Base-by-base conservation (phyloP, 805 yeast genomes). In the Kuraishia hungarica region DNA sequence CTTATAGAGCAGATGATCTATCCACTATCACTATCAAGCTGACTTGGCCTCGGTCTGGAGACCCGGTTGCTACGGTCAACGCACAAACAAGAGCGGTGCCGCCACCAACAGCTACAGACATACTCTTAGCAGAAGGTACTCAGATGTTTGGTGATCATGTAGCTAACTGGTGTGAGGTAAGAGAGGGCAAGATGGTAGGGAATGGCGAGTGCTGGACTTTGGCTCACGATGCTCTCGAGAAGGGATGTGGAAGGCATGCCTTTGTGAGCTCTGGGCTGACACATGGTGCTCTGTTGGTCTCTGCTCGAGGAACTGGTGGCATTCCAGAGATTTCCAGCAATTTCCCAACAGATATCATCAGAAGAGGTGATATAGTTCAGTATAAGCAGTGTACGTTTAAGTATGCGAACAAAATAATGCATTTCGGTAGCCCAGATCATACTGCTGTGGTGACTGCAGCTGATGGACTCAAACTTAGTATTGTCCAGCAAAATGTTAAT, bases 181-280 rank as follows among this genome's bases (percentile, higher is more conserved):
- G 73, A 21, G 59, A 67, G 35, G 83, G 83, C 7, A 68, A 72
- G 51, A 64, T 66, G 52, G 83, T 81, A 11, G 84, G 83, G 1
- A 64, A 74, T 47, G 86, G 86, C 6, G 85, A 81, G 60, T 81
- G 86, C 59, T 81, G 85, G 85, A 82, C 82, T 39, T 71, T 81
- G 56, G 86, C 84, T 0, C 76, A 72, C 53, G 79, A 79, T 52
- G 83, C 85, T 0, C 66, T 81, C 48, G 64, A 68, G 52, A 76
- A 78, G 56, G 81, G 82, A 0, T 80, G 85, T 62, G 85, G 85
- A 0, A 78, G 74, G 28, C 81, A 79, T 61, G 84, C 86, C 0
- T 80, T 81, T 64, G 76, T 79, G 2, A 76, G 81, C 17, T 67
- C 72, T 17, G 79, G 78, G 19, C 61, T 64, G 15, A 71, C 65